phyloP scores from a whole-genome alignment of 805 yeast species.

The Lipomyces japonicus region DNA sequence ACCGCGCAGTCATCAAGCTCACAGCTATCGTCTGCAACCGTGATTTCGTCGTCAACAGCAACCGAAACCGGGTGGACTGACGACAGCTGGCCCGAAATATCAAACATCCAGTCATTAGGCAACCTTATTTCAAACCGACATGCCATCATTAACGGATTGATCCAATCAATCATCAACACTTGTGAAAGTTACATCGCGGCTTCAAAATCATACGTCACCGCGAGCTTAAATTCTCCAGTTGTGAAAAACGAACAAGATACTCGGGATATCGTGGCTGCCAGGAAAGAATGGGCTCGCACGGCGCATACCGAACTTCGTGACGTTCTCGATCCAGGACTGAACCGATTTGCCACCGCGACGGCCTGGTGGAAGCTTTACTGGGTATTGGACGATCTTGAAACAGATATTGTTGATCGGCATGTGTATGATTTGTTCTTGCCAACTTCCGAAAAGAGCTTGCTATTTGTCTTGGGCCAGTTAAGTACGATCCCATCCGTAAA shows the following conservation, averaged over 20 bases:
- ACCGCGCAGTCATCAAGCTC: not conserved
- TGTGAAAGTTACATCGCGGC: constrained; percentile 33
- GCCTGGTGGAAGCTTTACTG: constrained; percentile 41
- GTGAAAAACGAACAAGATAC: constrained; percentile 16
- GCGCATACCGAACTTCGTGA: constrained; percentile 43
- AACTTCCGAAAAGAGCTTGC: constrained; percentile 31
- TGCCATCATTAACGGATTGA: constrained; percentile 6
- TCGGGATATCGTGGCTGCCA: constrained; percentile 21
- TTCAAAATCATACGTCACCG: constrained; percentile 7
- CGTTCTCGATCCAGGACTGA: constrained; percentile 32
- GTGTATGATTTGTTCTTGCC: constrained; percentile 33
- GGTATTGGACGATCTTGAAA: constrained; percentile 39
- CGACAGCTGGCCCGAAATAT: constrained; percentile 5
- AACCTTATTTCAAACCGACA: constrained; percentile 12
- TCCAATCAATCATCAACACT: constrained; percentile 32
- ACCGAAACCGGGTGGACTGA: not conserved
- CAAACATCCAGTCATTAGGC: constrained; percentile 3
- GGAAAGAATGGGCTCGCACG: constrained; percentile 36
- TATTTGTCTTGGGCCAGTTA: constrained; percentile 37
- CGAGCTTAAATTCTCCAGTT: not conserved
- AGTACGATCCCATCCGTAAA: constrained; percentile 14
- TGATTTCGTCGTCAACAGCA: constrained; percentile 13
- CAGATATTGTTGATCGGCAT: constrained; percentile 20
- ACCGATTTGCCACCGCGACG: constrained; percentile 20
- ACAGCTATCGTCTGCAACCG: constrained; percentile 4